Evolutionary conservation across 2,329 filamentous ascomycete species (phyloP), one percentile per base, ranked within the genome.

Genomic region (Colletotrichum cuscutae): DNA sequence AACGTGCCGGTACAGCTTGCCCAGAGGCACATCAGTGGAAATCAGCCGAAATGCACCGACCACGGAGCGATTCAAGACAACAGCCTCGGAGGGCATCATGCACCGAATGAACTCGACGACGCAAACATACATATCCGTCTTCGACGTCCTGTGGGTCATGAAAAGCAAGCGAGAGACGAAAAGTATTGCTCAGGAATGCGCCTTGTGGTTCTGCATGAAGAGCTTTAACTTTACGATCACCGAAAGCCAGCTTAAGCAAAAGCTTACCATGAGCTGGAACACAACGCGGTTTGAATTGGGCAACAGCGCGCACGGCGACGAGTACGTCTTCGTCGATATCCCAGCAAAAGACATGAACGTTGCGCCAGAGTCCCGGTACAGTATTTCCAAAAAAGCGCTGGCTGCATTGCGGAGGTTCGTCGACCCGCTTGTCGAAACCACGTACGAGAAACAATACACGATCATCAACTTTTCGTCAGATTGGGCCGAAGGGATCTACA

Each of bases 131-230:
- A 75, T 84, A 24, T 82, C 81, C 6, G 73, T 78, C 1, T 84
- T 84, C 63, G 82, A 84, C 53, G 75, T 82, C 6, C 75, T 84
- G 49, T 78, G 78, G 4, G 74, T 79, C 5, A 77, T 71, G 11
- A 79, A 79, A n/a, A 75, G 75, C 4, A 61, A 72, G 15, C 69
- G 60, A 4, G 69, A 73, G 52, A 77, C 76, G 0, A 60, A 73
- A 5, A 74, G 59, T 0, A 76, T 74, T 12, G 82, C 77, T 4
- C 75, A 76, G n/a, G 77, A 82, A 62, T 84, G 82, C 54, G 77
- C 78, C 0, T 58, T 84, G 1, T 84, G 81, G 82, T 82, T 83
- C 66, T 84, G 83, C 61, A 76, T 83, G 24, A 77, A 80, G 65
- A 78, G 77, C 12, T 80, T 79, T 68, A 77, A 78, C 19, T 71